phyloP scores from a whole-genome alignment of 1,284 basidiomycete species.

The Schizophyllum amplum region DNA sequence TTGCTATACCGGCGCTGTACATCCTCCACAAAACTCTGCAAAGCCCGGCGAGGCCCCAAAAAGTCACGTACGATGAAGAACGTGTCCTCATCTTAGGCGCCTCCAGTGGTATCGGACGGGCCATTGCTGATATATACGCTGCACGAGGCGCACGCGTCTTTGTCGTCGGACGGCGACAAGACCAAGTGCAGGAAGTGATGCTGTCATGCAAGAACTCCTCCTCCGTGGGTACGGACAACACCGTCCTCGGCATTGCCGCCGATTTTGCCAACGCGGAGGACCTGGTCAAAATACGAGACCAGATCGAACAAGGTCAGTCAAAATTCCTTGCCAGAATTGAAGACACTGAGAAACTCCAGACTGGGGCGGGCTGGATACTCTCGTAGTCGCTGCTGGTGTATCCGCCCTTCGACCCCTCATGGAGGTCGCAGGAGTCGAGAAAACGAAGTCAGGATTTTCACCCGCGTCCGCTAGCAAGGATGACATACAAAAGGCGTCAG shows the following conservation, averaged over 20 bases:
- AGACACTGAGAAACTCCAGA: slow-evolving; percentile 33
- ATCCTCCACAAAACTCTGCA: neutral
- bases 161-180: slow-evolving; percentile 64
- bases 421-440: slow-evolving; percentile 58
- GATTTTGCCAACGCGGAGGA: slow-evolving; percentile 67
- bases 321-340: no score
- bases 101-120: slow-evolving; percentile 76
- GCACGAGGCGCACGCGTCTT: slow-evolving; percentile 68
- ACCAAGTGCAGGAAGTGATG: slow-evolving; percentile 51
- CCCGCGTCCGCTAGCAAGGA: slow-evolving; percentile 33
- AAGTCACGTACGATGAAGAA: slow-evolving; percentile 30
- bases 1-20: neutral
- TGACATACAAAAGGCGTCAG: slow-evolving; percentile 43
- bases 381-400: slow-evolving; percentile 81
- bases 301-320: slow-evolving; percentile 51
- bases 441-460: slow-evolving; percentile 14
- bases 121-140: slow-evolving; percentile 69
- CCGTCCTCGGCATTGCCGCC: slow-evolving; percentile 37
- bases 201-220: slow-evolving; percentile 44
- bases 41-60: neutral
- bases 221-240: slow-evolving; percentile 16
- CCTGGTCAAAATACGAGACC: slow-evolving; percentile 54
- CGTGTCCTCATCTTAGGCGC: slow-evolving; percentile 78
- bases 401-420: slow-evolving; percentile 77
- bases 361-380: slow-evolving; percentile 79